A percentile compares a stretch with the other conserved stretches of the same genome.
phyloP scores from a whole-genome alignment of 805 yeast genomes.

The Metschnikowia picachoensis region DNA sequence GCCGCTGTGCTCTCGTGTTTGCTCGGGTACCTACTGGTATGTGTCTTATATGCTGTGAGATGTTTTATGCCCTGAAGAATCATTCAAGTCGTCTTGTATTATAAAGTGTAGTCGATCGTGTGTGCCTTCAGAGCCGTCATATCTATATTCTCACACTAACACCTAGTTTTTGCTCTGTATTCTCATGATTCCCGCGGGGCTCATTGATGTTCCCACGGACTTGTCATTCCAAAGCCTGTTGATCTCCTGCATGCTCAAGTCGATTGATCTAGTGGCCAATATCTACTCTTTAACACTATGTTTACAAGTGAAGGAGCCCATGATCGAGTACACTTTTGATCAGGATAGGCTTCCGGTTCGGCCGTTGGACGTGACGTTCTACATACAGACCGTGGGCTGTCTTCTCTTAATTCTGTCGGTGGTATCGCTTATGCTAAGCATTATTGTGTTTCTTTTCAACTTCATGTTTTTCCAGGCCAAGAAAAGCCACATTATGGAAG shows the following conservation, averaged over 20 bases:
- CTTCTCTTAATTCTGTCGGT: slow-evolving; percentile 12
- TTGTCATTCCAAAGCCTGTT: slow-evolving; percentile 14
- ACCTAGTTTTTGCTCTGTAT: slow-evolving; percentile 11
- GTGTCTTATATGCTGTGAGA: slow-evolving; percentile 3
- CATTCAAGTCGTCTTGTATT: no score
- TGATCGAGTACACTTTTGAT: slow-evolving; percentile 27
- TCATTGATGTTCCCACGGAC: slow-evolving; percentile 8
- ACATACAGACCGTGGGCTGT: slow-evolving; percentile 22
- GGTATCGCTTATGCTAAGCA: slow-evolving; percentile 17
- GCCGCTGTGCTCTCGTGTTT: slow-evolving; percentile 20
- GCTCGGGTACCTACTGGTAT: slow-evolving; percentile 16
- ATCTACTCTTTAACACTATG: slow-evolving; percentile 18
- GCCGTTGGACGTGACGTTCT: slow-evolving; percentile 26
- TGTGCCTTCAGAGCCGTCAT: no score
- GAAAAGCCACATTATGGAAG: not conserved
- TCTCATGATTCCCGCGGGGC: slow-evolving; percentile 14
- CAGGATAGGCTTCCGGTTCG: slow-evolving; percentile 10
- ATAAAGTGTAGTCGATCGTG: no score
- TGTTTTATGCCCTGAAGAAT: not conserved
- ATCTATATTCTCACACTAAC: not conserved
- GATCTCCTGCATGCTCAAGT: slow-evolving; percentile 20
- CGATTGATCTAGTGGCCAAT: slow-evolving; percentile 18
- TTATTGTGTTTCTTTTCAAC: slow-evolving; percentile 7
- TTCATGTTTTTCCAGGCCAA: slow-evolving; percentile 3
- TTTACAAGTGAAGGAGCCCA: slow-evolving; percentile 17